A percentile compares a stretch with the other conserved stretches of the same genome.
Evolutionary conservation across 2,329 filamentous ascomycete genomes (phyloP).

Genomic region (Rachicladosporium sp.): DNA sequence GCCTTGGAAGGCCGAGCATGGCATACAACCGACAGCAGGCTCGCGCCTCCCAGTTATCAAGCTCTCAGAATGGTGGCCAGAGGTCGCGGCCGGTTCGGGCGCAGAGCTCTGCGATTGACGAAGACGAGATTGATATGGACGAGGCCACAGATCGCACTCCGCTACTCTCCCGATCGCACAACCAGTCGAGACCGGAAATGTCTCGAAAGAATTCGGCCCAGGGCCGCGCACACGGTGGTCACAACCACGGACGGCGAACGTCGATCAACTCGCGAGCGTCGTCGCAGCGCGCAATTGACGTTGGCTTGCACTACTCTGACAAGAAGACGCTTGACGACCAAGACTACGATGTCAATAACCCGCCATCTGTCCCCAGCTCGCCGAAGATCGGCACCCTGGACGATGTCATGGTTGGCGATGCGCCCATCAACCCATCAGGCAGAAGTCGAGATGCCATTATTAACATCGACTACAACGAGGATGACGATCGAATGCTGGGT

Average conservation of each 20-base stretch:
- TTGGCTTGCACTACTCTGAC: not conserved
- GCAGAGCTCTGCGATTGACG: constrained; percentile 23
- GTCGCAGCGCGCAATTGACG: constrained; percentile 8
- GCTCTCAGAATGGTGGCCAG: constrained; percentile 4
- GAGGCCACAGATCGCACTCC: constrained; percentile 40
- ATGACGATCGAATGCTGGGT: constrained; percentile 7
- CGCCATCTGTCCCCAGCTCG: constrained; percentile 49
- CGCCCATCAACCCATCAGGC: constrained; percentile 32
- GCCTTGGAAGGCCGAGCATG: constrained; percentile 15
- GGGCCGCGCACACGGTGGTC: too few relatives aligned
- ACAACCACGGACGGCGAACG: constrained; percentile 17
- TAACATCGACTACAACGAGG: constrained; percentile 32
- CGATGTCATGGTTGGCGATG: constrained; percentile 58
- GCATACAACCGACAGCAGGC: constrained; percentile 14
- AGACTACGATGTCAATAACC: constrained; percentile 53
- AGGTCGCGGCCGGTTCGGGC: constrained; percentile 8
- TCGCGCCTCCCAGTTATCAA: constrained; percentile 11
- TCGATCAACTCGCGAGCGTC: constrained; percentile 18
- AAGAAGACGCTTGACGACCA: constrained; percentile 14
- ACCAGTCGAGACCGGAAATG: constrained; percentile 17
- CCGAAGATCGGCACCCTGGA: constrained; percentile 44
- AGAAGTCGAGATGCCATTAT: constrained; percentile 37
- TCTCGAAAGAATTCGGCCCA: constrained; percentile 18
- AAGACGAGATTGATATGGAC: constrained; percentile 38
- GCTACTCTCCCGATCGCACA: constrained; percentile 33